Evolutionary conservation across 2,329 filamentous ascomycete genomes (phyloP), one percentile per base, ranked within the genome.

Genomic region (Clonostachys solani): DNA sequence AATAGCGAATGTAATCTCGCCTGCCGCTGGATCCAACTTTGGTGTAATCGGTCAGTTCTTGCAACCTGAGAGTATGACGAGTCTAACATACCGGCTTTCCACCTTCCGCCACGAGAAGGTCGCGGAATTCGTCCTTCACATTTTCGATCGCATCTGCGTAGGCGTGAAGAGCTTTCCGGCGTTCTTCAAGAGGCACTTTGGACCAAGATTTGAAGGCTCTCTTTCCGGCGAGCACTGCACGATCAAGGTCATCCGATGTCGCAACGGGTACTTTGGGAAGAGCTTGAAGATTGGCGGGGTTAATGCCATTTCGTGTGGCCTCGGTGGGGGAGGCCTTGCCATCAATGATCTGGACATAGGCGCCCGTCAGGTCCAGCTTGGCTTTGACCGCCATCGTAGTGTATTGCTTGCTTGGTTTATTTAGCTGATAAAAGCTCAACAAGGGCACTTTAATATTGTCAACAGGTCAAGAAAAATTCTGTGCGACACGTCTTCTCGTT

Each of bases 161-260:
- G 15, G 43, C 40, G 12, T 41, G 34, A 19, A 50, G 17, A 18
- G 36, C 12, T 13, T 41, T 47, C 5, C 33, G 23, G 6, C 48
- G 48, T 9, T 47, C 48, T n/a, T 40, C 37, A 18, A 40, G 34
- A 4, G 48, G n/a, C 3, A 43, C 45, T 5, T 9, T 17, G 16
- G 45, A 40, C 48, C 48, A 50, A 18, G 29, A 12, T 16, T 47
- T 43, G 34, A 47, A 43, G 10, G 44, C 33, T 13, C 33, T 36
- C 12, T 36, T 36, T 12, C 45, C 48, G 10, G 42, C n/a, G 42
- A 40, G 34, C 12, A 47, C 48, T 9, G 48, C 48, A 19, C 19
- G 12, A 18, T 50, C 48, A 19, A 47, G 45, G 35, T 50, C 48
- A 12, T 50, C 42, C n/a, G n/a, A n/a, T 6, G 33, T 17, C 17